Base-by-base conservation (phyloP, 768 basidiomycete genomes). In the Termitomyces titanicus region DNA sequence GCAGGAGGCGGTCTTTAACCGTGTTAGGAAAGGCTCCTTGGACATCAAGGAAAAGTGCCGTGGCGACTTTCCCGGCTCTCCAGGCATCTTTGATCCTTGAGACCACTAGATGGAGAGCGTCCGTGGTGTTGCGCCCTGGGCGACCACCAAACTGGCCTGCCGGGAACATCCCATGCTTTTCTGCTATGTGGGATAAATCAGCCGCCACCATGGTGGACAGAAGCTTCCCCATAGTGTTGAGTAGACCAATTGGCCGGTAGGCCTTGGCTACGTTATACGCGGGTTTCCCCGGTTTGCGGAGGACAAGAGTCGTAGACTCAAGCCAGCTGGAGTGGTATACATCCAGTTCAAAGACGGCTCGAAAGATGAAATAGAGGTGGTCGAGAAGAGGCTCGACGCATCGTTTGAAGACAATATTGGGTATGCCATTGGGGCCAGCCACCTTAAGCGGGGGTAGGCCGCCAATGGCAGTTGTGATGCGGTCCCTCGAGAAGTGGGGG, bases 11-110 rank as follows among this genome's bases (percentile, higher is more conserved):
- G 29, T 29, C 29, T 4, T 29, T 3, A 3, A 29, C 29, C 9
- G 29, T 29, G 9, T 29, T 29, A 0, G 73, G 78, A 60, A 77
- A 79, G 5, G 76, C 74, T 0, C 70, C 75, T 58, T 76, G 63
- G 0, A 79, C 68, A 56, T 80, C 76, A 1, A 78, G 66, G 62
- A 73, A 77, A 0, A 78, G 68, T 0, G 68, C 61, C 0, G 69
- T 68, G 0, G 61, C 73, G 0, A 78, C 76, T 22, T 73, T 66
- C n/a, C n/a, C n/a, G n/a, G 0, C 56, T 46, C 2, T 55, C 29
- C 29, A 29, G 29, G 29, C 29, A 3, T 29, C 29, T 9, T 29
- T 29, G 29, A 29, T 29, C 29, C 9, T 29, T 3, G 3, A 9
- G 9, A 29, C 29, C 3, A 29, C 29, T 29, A 0, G 18, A 11